A percentile compares a stretch with the other conserved stretches of the same genome.
phyloP scores from a whole-genome alignment of 129 eudicot species.

The Chrysanthemum makinoi region DNA sequence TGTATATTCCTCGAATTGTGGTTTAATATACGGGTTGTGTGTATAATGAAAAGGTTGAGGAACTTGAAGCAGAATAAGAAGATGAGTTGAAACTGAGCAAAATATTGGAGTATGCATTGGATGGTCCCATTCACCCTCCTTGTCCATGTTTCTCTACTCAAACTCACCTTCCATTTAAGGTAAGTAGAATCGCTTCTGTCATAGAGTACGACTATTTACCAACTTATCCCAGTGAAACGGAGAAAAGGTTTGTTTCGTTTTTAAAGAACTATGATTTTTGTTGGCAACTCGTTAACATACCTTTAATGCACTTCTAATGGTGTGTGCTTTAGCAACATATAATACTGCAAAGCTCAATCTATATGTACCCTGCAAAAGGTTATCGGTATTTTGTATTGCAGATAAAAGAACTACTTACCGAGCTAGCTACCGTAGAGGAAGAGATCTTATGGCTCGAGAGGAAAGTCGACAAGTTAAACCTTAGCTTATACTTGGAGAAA shows the following conservation, averaged over 20 bases:
- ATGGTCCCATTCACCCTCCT: slow-evolving; percentile 55
- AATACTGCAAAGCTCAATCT: neutral
- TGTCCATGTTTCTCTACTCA: slow-evolving; percentile 53
- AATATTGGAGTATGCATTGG: slow-evolving; percentile 60
- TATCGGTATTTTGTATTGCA: slow-evolving; percentile 21
- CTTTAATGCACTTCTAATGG: neutral
- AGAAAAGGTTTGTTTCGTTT: neutral
- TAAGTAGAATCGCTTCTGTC: slow-evolving; percentile 17
- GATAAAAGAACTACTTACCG: slow-evolving; percentile 74
- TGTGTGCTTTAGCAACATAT: neutral
- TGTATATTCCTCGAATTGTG: too few species aligned
- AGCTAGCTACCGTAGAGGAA: slow-evolving; percentile 65
- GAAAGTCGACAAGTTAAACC: slow-evolving; percentile 49
- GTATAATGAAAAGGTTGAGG: slow-evolving; percentile 54
- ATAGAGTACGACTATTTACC: neutral
- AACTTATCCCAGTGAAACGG: neutral
- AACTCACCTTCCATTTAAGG: slow-evolving; percentile 60
- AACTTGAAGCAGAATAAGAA: slow-evolving; percentile 61
- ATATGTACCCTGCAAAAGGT: neutral
- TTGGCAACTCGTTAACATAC: slow-evolving; percentile 4
- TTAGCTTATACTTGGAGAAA: slow-evolving; percentile 50
- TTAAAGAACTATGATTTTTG: neutral
- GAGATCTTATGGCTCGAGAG: slow-evolving; percentile 68
- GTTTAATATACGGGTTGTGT: neutral
- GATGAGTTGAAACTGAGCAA: slow-evolving; percentile 65